Evolutionary conservation across 2,329 filamentous ascomycete genomes (phyloP).

Genomic region (Leptographium flavum): DNA sequence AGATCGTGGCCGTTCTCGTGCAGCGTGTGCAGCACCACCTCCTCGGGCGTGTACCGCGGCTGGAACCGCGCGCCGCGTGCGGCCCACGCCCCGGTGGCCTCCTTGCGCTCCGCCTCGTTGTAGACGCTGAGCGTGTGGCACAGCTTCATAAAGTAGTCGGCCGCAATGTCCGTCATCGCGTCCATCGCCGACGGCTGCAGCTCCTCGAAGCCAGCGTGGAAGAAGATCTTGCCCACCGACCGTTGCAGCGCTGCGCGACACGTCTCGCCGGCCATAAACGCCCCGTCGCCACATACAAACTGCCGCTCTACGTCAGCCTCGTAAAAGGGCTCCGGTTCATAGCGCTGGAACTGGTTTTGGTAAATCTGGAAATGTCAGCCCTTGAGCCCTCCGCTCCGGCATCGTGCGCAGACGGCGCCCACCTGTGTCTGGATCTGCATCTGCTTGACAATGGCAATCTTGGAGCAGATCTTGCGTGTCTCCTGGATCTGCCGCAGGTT

Average conservation of each 20-base stretch:
- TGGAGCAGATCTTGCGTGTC: constrained; percentile 86
- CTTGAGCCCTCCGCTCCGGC: too few relatives aligned
- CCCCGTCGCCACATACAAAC: constrained; percentile 76
- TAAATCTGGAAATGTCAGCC: constrained; percentile 52
- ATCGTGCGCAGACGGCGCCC: constrained; percentile 16
- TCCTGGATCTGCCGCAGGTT: constrained; percentile 96
- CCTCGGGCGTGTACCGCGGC: constrained; percentile 64
- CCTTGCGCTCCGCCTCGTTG: constrained; percentile 65
- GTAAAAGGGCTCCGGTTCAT: constrained; percentile 75
- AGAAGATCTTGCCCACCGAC: constrained; percentile 87
- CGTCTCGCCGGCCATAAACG: constrained; percentile 71
- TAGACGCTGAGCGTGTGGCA: constrained; percentile 69
- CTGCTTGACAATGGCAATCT: constrained; percentile 96
- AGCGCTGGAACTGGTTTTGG: constrained; percentile 95
- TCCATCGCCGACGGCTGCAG: constrained; percentile 91
- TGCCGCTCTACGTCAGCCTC: constrained; percentile 81
- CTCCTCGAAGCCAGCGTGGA: constrained; percentile 92
- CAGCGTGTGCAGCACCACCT: constrained; percentile 75
- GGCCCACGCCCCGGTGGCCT: constrained; percentile 27
- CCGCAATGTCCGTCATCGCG: constrained; percentile 74
- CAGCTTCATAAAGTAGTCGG: constrained; percentile 79
- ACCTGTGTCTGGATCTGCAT: constrained; percentile 98
- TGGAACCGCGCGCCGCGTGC: constrained; percentile 33
- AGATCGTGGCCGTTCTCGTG: constrained; percentile 74
- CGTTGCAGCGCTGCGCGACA: constrained; percentile 77